Conservation (phyloP, 345 rosid species). For the Eutrema japonicum region DNA sequence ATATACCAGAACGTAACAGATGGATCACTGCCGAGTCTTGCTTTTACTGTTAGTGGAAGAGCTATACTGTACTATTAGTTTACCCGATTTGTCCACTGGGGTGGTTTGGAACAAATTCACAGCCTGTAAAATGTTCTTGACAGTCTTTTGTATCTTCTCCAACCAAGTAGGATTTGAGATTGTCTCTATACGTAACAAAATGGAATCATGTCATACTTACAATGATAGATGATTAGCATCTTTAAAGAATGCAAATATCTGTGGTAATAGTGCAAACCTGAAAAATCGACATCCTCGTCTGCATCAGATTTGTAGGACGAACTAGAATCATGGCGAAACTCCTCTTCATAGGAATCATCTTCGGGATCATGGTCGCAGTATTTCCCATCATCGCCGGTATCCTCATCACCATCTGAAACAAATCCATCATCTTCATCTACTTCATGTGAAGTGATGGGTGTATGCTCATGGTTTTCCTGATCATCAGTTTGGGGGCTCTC, state of each 20-base stretch:
- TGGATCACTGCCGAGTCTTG: constrained; percentile 12
- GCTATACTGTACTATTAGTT: constrained; percentile 2
- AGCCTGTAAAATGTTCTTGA: constrained; percentile 63
- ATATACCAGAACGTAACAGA: constrained; percentile 39
- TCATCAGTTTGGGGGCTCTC: constrained; percentile 44
- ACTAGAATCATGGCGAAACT: constrained; percentile 55
- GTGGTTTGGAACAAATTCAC: constrained; percentile 72
- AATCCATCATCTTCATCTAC: constrained; percentile 66
- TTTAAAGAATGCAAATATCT: constrained; percentile 6
- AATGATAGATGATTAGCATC: constrained; percentile 12
- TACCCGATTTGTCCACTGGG: constrained; percentile 82
- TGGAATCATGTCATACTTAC: constrained; percentile 24
- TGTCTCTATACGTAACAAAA: constrained; percentile 48
- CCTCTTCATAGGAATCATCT: constrained; percentile 61
- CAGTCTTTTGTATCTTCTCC: constrained; percentile 75
- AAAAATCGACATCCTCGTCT: constrained; percentile 58
- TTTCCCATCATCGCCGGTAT: constrained; percentile 51
- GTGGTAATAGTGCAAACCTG: constrained; percentile 55
- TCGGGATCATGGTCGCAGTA: constrained; percentile 62
- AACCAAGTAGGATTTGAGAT: constrained; percentile 71
- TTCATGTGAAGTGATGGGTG: constrained; percentile 48
- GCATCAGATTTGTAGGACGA: constrained; percentile 58
- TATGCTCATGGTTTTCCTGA: constrained; percentile 58
- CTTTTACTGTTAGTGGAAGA: constrained; percentile 2
- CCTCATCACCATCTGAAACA: constrained; percentile 72